Evolutionary conservation across 2,329 filamentous ascomycete species (phyloP), one percentile per base, ranked within the genome.

Genomic region (Pyrenochaeta sp.): DNA sequence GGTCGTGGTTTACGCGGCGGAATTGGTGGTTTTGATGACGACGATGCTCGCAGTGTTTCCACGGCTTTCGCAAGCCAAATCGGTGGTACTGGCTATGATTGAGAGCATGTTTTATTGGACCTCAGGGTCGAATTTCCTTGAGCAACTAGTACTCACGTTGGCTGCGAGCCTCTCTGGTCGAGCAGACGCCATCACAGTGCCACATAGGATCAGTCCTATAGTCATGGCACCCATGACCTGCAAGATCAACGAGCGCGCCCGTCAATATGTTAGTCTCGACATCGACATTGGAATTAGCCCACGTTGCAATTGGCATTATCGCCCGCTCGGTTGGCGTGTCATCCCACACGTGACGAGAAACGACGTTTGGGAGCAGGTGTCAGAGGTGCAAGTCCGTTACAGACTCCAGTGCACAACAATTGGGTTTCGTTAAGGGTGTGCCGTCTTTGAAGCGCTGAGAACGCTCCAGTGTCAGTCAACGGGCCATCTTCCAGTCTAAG

Each of bases 61-160:
- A 98, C 95, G 51, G 93, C 93, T 48, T 99, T 98, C 81, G 93
- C 94, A 61, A 97, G 93, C 81, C 95, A 98, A 79, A 88, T 97
- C 67, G 93, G 92, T 53, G 84, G 84, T 42, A 84, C 82, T 67
- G 63, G 50, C 32, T 87, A 87, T 70, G 86, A 88, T 75, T 87
- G 84, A 87, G 79, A 56, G 49, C 43, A 49, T 30, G 25, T 52
- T 15, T 44, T 49, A 42, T 50, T 49, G 48, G 12, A 28, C 43
- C 59, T 44, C 49, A 50, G 30, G 25, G 40, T 24, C 15, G 39
- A 15, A 24, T 42, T n/a, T 54, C 37, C 42, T 54, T 50, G 36
- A 46, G 54, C 28, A 24, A 39, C 19, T 22, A 22, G 44, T 34
- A 56, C 36, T 56, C 48, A 55, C 58, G 48, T 62, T 61, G 60